Evolutionary conservation across 2,329 filamentous ascomycete genomes (phyloP).

Genomic region (Colletotrichum sublineola): DNA sequence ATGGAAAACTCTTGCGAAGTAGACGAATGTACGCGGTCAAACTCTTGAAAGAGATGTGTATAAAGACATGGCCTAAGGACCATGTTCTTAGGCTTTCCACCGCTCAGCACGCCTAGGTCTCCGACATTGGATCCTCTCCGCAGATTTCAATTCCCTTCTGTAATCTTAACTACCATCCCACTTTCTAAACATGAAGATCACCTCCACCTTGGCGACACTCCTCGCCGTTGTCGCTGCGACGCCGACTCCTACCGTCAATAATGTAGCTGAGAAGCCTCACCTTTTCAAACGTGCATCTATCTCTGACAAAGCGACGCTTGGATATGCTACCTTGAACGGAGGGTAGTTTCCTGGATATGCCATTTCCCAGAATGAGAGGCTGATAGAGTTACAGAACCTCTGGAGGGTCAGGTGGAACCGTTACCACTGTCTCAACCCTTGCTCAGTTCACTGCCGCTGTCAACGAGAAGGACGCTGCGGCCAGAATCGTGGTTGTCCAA

Average conservation of each 20-base stretch:
- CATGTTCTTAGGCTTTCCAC: conserved; percentile 4
- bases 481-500: conserved; percentile 56
- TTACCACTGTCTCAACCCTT: conserved; percentile 61
- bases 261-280: conserved; percentile 26
- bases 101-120: neutral
- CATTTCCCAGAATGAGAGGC: neutral
- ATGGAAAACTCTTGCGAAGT: neutral
- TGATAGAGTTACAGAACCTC: conserved; percentile 54
- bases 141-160: neutral
- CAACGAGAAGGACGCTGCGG: conserved; percentile 51
- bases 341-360: conserved; percentile 2
- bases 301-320: conserved; percentile 49
- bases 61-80: conserved; percentile 3
- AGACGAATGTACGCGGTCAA: neutral
- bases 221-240: conserved; percentile 38
- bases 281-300: conserved; percentile 43
- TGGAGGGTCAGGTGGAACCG: conserved; percentile 62
- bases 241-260: conserved; percentile 41
- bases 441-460: conserved; percentile 60
- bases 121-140: conserved; percentile 4
- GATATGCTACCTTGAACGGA: conserved; percentile 62
- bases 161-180: neutral
- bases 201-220: conserved; percentile 26
- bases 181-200: conserved; percentile 32
- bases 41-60: conserved; percentile 14